Evolutionary conservation across 2,329 filamentous ascomycete genomes (phyloP), one percentile per base, ranked within the genome.

Genomic region (Trichoderma atroviride): DNA sequence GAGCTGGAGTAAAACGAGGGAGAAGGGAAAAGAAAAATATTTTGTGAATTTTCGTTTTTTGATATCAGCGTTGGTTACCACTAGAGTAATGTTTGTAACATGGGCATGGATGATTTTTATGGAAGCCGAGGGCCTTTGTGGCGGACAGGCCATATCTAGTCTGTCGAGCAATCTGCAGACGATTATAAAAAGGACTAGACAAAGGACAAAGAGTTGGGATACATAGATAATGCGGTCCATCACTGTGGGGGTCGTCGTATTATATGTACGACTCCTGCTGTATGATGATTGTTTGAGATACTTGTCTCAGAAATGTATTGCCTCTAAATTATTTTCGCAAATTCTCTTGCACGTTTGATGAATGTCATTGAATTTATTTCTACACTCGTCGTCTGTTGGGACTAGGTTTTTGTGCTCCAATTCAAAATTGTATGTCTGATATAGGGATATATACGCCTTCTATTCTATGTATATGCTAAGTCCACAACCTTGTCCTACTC

Each of bases 401-500:
- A 43, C 60, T 47, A 24, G 56, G 24, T 33, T 50, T 47, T 37
- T 31, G 60, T 55, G 27, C 40, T 61, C 59, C 43, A 50, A 61
- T 35, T n/a, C 40, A 57, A 47, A 9, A 0, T 31, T 29, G 52
- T 19, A 55, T 55, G 37, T 37, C 31, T 64, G 50, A 27, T 57
- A 65, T 59, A 55, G 50, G 56, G 31, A 50, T 69, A 27, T 56
- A 63, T 63, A 19, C 33, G 62, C 33, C 40, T 37, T 56, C n/a
- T 52, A 22, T 11, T 19, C 67, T 62, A 27, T 27, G 27, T 58
- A 71, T 64, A 33, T 22, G 53, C 22, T 64, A 31, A 43, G 19
- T 55, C n/a, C 37, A 52, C 19, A 37, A 50, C 31, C 29, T 11
- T 35, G 13, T 35, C 52, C 40, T 66, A 70, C 57, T 95, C 92